Conservation (phyloP, 1,284 basidiomycete species). For the Phaffia rhodozyma region DNA sequence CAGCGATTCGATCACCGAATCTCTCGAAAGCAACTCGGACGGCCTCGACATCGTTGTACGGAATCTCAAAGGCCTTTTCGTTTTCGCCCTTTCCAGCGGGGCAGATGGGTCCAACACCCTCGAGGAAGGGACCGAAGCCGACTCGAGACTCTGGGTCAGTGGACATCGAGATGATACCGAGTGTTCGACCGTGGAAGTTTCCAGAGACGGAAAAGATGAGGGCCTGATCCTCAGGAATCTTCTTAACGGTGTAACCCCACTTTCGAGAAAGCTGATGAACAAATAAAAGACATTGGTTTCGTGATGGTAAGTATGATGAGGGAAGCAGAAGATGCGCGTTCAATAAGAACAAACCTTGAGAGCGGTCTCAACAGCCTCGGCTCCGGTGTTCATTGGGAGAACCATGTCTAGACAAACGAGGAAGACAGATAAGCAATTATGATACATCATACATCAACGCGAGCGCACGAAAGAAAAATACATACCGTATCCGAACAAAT, state of each 20-base stretch:
- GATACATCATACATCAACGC: not conserved
- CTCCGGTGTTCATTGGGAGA: constrained; percentile 98
- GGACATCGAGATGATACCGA: constrained; percentile 85
- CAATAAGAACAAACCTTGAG: constrained; percentile 35
- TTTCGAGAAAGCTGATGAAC: constrained; percentile 72
- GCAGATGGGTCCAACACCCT: constrained; percentile 62
- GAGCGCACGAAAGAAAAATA: not conserved
- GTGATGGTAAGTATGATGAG: not conserved
- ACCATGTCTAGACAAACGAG: constrained; percentile 50
- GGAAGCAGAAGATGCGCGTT: not conserved
- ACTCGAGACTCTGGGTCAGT: constrained; percentile 82
- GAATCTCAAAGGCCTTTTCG: constrained; percentile 39
- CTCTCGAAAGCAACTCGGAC: constrained; percentile 68
- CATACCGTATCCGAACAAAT: constrained; percentile 67
- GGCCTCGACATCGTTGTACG: constrained; percentile 72
- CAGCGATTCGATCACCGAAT: constrained; percentile 74
- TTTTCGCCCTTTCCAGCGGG: constrained; percentile 16
- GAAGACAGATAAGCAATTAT: constrained; percentile 22
- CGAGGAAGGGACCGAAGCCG: constrained; percentile 65
- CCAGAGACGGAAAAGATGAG: constrained; percentile 58
- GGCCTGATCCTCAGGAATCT: constrained; percentile 68
- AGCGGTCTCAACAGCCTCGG: constrained; percentile 89
- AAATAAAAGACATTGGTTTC: not conserved
- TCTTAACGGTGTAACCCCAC: constrained; percentile 83
- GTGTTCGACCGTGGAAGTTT: constrained; percentile 92